Conservation (phyloP, 106 monocot genomes). For the Acorus calamus region DNA sequence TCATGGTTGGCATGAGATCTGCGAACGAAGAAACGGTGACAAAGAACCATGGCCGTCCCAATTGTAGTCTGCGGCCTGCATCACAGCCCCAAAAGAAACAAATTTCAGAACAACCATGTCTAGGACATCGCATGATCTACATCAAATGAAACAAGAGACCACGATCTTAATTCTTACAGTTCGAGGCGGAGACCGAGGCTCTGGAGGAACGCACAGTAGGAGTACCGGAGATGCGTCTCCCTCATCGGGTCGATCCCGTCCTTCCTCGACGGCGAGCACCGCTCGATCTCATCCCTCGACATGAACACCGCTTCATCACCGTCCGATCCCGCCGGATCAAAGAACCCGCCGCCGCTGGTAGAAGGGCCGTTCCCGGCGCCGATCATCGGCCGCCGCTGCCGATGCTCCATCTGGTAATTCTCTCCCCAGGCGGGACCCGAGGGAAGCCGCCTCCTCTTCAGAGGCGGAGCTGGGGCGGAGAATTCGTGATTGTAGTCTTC, state of each 20-base stretch:
- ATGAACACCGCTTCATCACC: conserved; percentile 24
- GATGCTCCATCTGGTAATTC: neutral
- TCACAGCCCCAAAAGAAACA: neutral
- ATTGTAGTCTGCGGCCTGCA: conserved; percentile 85
- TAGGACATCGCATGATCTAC: too few species aligned
- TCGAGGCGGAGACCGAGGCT: conserved; percentile 57
- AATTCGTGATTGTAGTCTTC: too few species aligned
- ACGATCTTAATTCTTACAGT: conserved; percentile 30
- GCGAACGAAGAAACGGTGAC: conserved; percentile 81
- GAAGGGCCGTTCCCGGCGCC: conserved; percentile 1
- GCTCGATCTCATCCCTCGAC: conserved; percentile 83
- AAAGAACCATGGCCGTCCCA: conserved; percentile 75
- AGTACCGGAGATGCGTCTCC: conserved; percentile 62
- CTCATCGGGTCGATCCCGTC: conserved; percentile 58
- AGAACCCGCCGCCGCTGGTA: neutral
- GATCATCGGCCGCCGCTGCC: neutral
- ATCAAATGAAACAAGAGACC: too few species aligned
- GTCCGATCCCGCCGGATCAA: neutral
- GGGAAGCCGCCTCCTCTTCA: conserved; percentile 18
- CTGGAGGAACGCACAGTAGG: conserved; percentile 73
- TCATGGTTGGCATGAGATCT: conserved; percentile 93
- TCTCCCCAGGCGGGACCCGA: conserved; percentile 6
- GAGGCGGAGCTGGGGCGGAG: conserved; percentile 10
- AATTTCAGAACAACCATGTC: neutral
- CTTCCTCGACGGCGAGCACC: conserved; percentile 81